A percentile compares a stretch with the other conserved stretches of the same genome.
Evolutionary conservation across 768 basidiomycete species (phyloP).

Genomic region (Leccinum broughii): DNA sequence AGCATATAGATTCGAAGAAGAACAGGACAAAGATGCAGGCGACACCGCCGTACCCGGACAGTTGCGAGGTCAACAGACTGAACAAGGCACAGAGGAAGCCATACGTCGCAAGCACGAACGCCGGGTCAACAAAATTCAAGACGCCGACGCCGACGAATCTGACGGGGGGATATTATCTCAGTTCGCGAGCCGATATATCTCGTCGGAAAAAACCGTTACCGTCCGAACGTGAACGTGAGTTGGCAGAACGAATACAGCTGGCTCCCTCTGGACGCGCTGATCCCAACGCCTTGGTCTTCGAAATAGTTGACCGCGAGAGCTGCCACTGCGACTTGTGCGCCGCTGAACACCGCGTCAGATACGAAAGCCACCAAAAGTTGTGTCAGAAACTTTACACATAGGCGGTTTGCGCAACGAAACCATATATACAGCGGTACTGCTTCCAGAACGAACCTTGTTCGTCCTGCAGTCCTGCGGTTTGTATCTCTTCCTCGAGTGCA

Average conservation of each 20-base stretch:
- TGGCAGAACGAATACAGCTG: conserved; percentile 72
- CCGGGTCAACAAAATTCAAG: conserved; percentile 64
- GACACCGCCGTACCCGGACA: conserved; percentile 55
- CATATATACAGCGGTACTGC: conserved; percentile 71
- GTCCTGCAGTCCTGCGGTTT: conserved; percentile 38
- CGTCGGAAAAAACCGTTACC: conserved; percentile 35
- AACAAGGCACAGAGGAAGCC: conserved; percentile 53
- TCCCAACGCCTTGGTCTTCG: conserved; percentile 58
- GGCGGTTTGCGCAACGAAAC: conserved; percentile 69
- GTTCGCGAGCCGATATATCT: not conserved
- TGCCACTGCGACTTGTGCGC: conserved; percentile 67
- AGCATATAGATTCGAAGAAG: conserved; percentile 78
- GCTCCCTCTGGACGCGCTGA: conserved; percentile 53
- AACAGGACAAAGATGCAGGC: conserved; percentile 64
- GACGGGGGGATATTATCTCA: not conserved
- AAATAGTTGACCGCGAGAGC: conserved; percentile 71
- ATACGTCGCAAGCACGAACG: conserved; percentile 57
- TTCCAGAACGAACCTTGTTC: conserved; percentile 61
- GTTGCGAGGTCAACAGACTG: conserved; percentile 48
- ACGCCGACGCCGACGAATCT: conserved; percentile 63
- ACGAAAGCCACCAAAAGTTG: not conserved
- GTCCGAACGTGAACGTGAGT: conserved; percentile 63
- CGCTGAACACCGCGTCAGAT: conserved; percentile 34
- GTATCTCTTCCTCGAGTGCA: conserved; percentile 53
- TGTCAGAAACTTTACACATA: conserved; percentile 48